Percentiles rank a stretch among this genome's conserved stretches.
Conservation (phyloP, 306 rosid species). For the Cicer pinnatifidum region DNA sequence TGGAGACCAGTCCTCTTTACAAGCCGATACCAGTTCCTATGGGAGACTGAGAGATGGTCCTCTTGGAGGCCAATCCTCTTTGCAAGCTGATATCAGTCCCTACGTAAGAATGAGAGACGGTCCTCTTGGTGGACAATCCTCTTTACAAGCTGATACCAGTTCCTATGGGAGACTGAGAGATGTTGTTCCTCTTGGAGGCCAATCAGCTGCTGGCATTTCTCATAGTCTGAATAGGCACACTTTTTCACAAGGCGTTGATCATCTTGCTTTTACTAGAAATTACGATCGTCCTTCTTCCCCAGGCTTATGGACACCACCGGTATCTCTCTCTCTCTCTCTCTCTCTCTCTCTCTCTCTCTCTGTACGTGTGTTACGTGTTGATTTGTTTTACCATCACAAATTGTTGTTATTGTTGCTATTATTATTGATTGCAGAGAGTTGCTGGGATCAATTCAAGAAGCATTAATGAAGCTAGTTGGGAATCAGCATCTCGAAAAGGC, state of each 20-base stretch:
- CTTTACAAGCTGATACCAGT: constrained; percentile 61
- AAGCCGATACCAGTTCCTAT: background rate
- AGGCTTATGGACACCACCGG: constrained; percentile 74
- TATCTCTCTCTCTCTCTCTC: constrained; percentile 44
- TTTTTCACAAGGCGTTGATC: constrained; percentile 66
- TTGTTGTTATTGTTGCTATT: constrained; percentile 27
- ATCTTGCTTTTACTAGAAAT: constrained; percentile 59
- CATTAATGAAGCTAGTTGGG: constrained; percentile 63
- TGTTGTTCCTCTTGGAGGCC: constrained; percentile 53
- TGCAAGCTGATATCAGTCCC: background rate
- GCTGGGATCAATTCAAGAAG: constrained; percentile 67
- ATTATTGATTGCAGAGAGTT: constrained; percentile 58
- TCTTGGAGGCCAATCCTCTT: constrained; percentile 1
- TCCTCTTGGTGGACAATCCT: constrained; percentile 37
- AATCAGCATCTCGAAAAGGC: constrained; percentile 63
- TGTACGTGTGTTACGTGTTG: background rate
- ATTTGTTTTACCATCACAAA: constrained; percentile 21
- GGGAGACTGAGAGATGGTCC: background rate
- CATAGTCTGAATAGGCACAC: constrained; percentile 55
- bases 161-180: constrained; percentile 47
- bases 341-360: constrained; percentile 40
- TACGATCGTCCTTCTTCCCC: constrained; percentile 75
- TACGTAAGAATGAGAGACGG: constrained; percentile 10
- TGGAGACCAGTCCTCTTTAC: constrained; percentile 3
- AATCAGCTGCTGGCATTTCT: constrained; percentile 52